Percentiles rank a stretch among this genome's conserved stretches.
These are phyloP conservation scores for Eucalyptus cloeziana DNA, from an alignment of 345 rosid genomes.

Conservation along the genomic window DNA sequence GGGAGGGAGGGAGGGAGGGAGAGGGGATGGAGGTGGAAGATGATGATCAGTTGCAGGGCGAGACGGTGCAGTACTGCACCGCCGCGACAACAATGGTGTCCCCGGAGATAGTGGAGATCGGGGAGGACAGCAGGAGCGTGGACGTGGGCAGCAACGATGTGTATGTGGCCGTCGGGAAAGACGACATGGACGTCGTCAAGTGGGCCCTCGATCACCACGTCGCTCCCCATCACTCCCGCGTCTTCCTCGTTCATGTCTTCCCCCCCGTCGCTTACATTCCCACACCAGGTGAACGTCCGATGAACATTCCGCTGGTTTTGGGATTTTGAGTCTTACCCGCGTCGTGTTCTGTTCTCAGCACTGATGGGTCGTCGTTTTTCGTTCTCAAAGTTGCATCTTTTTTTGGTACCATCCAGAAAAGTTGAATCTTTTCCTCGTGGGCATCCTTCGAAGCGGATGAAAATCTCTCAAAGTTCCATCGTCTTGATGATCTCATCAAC, in stretches of 20 bases:
- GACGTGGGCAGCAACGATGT: slow-evolving; percentile 18
- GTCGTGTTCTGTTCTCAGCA: not conserved
- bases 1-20: not conserved
- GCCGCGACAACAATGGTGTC: slow-evolving; percentile 17
- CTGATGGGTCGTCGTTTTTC: not conserved
- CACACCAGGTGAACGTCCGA: slow-evolving; percentile 32
- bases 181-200: slow-evolving; percentile 38
- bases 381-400: not conserved
- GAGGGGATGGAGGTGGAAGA: not conserved
- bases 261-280: slow-evolving; percentile 38
- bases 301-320: not conserved
- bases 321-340: not conserved
- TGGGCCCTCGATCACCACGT: slow-evolving; percentile 48
- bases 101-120: slow-evolving; percentile 56
- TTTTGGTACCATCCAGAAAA: not conserved
- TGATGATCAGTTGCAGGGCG: not conserved
- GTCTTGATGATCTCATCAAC: not conserved
- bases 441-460: not conserved
- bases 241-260: slow-evolving; percentile 49
- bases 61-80: slow-evolving; percentile 1
- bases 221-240: not conserved
- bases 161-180: slow-evolving; percentile 57
- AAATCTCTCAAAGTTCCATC: not conserved
- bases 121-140: slow-evolving; percentile 27
- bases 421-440: not conserved